Evolutionary conservation across 1,284 basidiomycete genomes (phyloP).

Genomic region (Pterulicium gracile): DNA sequence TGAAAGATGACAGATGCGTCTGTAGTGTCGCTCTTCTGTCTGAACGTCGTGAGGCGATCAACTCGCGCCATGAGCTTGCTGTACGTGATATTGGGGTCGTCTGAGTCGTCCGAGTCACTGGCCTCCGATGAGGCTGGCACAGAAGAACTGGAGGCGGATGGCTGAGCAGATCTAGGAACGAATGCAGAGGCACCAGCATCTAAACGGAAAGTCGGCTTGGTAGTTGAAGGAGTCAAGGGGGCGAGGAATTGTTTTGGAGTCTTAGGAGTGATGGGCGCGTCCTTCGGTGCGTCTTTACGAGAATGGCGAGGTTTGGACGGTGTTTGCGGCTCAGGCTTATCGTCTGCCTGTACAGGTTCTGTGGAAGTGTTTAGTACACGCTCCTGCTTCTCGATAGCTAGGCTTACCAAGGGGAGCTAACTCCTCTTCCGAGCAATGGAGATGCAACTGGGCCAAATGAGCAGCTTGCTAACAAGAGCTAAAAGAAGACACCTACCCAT

Average conservation of each 20-base stretch:
- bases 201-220: constrained; percentile 15
- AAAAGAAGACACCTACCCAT: constrained; percentile 52
- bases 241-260: constrained; percentile 23
- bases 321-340: constrained; percentile 17
- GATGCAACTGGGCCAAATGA: constrained; percentile 44
- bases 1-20: constrained; percentile 26
- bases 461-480: constrained; percentile 4
- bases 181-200: constrained; percentile 29
- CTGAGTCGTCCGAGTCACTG: constrained; percentile 23
- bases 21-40: background rate
- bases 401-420: constrained; percentile 26
- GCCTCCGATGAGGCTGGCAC: constrained; percentile 9
- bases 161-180: constrained; percentile 17
- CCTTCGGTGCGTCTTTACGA: constrained; percentile 14
- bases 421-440: constrained; percentile 61
- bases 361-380: constrained; percentile 7
- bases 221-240: constrained; percentile 13
- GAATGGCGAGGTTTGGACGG: constrained; percentile 15
- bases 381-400: constrained; percentile 5
- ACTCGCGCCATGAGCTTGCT: constrained; percentile 48
- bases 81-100: constrained; percentile 56
- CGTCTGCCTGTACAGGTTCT: constrained; percentile 3
- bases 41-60: constrained; percentile 26
- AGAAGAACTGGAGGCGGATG: constrained; percentile 12
- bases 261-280: constrained; percentile 20